phyloP scores from a whole-genome alignment of 441 rosid species.

The Populus hybrid region DNA sequence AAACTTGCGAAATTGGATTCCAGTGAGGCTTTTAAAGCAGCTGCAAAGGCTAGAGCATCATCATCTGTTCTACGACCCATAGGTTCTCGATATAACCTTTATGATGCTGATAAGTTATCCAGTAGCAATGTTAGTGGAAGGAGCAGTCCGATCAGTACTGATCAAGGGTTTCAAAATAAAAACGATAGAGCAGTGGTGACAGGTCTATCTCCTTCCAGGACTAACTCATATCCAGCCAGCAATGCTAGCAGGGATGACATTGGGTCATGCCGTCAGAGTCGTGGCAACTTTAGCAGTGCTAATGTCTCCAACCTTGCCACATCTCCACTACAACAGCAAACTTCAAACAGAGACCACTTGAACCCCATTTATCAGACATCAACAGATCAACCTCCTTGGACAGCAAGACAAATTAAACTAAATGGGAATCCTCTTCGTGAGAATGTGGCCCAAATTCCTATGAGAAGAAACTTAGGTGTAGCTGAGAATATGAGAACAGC shows the following conservation, averaged over 20 bases:
- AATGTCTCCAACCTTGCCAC: slow-evolving; percentile 38
- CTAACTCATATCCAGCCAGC: slow-evolving; percentile 46
- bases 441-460: slow-evolving; percentile 25
- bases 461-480: slow-evolving; percentile 26
- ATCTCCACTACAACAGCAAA: slow-evolving; percentile 43
- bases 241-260: slow-evolving; percentile 52
- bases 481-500: slow-evolving; percentile 45
- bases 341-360: slow-evolving; percentile 56
- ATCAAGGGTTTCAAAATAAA: slow-evolving; percentile 40
- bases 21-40: slow-evolving; percentile 73
- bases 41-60: slow-evolving; percentile 86
- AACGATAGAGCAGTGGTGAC: slow-evolving; percentile 36
- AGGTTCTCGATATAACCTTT: slow-evolving; percentile 48
- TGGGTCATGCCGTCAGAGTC: slow-evolving; percentile 49
- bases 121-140: slow-evolving; percentile 68
- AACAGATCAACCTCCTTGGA: slow-evolving; percentile 53
- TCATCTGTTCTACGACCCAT: slow-evolving; percentile 82
- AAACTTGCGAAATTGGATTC: slow-evolving; percentile 89
- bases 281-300: slow-evolving; percentile 57
- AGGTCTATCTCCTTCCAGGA: slow-evolving; percentile 34
- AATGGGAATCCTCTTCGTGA: slow-evolving; percentile 20
- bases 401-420: slow-evolving; percentile 36
- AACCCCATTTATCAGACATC: slow-evolving; percentile 75
- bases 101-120: slow-evolving; percentile 47
- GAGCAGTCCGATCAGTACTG: slow-evolving; percentile 66